These are phyloP conservation scores for Actinidia arguta DNA, from an alignment of 179 eudicot genomes.

Conservation along the genomic window DNA sequence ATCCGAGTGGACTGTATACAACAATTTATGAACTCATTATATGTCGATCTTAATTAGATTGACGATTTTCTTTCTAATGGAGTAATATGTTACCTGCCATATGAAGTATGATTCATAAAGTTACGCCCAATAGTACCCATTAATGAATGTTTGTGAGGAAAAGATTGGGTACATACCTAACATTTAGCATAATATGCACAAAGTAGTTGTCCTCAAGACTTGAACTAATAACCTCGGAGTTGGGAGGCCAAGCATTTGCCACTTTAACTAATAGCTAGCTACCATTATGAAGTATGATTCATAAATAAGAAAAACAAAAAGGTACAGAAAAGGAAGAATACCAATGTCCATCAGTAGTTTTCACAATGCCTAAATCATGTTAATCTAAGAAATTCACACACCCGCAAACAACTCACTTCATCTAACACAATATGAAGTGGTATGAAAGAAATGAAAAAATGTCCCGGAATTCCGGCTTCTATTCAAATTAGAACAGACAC, in stretches of 20 bases:
- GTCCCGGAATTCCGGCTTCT: neutral
- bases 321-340: neutral
- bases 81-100: conserved; percentile 1
- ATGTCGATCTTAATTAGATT: neutral
- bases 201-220: too few species aligned
- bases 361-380: neutral
- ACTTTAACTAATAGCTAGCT: too few species aligned
- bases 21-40: neutral
- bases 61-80: neutral
- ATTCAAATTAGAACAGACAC: neutral
- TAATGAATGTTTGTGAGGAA: too few species aligned
- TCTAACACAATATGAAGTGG: neutral
- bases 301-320: neutral
- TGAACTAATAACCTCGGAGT: too few species aligned
- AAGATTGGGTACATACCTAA: too few species aligned
- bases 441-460: neutral
- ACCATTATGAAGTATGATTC: too few species aligned
- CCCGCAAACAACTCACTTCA: neutral
- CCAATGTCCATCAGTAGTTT: neutral
- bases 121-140: too few species aligned
- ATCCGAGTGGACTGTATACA: neutral
- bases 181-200: too few species aligned
- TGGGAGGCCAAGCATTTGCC: too few species aligned
- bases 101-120: neutral
- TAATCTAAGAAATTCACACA: neutral